These are phyloP conservation scores for Leishmania arabica DNA, from an alignment of 208 protist species.

Conservation along the genomic window DNA sequence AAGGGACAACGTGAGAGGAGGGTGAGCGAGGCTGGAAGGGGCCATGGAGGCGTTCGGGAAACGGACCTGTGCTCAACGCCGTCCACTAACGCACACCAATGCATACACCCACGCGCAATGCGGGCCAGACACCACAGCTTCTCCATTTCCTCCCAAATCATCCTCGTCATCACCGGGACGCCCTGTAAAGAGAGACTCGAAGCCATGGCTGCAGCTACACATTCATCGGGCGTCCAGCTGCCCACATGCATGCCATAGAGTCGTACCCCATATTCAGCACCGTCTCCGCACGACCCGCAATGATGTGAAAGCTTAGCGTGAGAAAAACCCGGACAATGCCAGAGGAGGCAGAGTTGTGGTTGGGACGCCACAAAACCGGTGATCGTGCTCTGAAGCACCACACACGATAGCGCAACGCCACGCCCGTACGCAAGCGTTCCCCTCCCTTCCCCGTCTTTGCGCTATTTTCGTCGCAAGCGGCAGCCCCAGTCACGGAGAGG, in stretches of 20 bases:
- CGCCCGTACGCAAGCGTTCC: background rate
- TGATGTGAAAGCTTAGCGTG: background rate
- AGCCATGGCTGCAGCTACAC: background rate
- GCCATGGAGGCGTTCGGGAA: background rate
- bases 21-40: background rate
- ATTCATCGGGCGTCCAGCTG: background rate
- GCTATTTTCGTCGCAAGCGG: background rate
- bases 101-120: constrained; percentile 1
- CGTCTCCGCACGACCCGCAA: background rate
- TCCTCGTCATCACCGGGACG: background rate
- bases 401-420: background rate
- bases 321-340: background rate
- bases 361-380: background rate
- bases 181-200: background rate
- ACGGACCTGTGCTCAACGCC: background rate
- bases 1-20: background rate
- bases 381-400: background rate
- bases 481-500: background rate
- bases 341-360: background rate
- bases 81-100: background rate
- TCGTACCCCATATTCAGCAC: background rate
- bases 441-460: background rate
- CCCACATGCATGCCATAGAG: background rate
- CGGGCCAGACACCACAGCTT: background rate
- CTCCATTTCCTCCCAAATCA: background rate